phyloP scores from a whole-genome alignment of 306 rosid species.

The Chamaecrista fasciculata region DNA sequence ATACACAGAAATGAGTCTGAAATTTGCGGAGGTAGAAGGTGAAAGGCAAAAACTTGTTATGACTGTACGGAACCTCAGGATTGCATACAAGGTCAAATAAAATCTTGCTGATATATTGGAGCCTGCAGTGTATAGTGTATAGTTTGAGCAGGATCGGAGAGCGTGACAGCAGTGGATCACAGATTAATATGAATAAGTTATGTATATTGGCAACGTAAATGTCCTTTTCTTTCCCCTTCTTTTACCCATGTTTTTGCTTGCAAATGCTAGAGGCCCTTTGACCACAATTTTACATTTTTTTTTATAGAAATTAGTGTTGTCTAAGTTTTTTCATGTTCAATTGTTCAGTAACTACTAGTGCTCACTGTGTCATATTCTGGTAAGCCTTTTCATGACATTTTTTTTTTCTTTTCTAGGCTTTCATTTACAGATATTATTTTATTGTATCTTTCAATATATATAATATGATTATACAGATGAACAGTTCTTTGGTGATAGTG shows the following conservation, averaged over 20 bases:
- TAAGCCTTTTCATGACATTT: slow-evolving; percentile 13
- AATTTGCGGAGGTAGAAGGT: slow-evolving; percentile 96
- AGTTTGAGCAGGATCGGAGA: slow-evolving; percentile 35
- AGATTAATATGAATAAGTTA: slow-evolving; percentile 56
- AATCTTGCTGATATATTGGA: slow-evolving; percentile 24
- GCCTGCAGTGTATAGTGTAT: slow-evolving; percentile 46
- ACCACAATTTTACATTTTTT: slow-evolving; percentile 26
- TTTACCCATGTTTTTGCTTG: background rate
- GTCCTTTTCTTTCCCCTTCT: slow-evolving; percentile 1
- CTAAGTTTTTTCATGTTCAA: too few relatives aligned
- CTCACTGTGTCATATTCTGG: slow-evolving; percentile 24
- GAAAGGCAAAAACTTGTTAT: slow-evolving; percentile 96
- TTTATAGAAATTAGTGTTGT: slow-evolving; percentile 25
- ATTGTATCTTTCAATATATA: slow-evolving; percentile 12
- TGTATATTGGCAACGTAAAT: slow-evolving; percentile 41
- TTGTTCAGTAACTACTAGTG: slow-evolving; percentile 16
- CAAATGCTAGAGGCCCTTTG: slow-evolving; percentile 35
- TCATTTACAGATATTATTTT: slow-evolving; percentile 27
- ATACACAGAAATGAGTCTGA: slow-evolving; percentile 96
- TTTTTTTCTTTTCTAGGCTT: background rate
- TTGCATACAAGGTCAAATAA: slow-evolving; percentile 48
- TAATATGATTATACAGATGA: background rate
- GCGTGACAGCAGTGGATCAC: slow-evolving; percentile 29
- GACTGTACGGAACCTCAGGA: slow-evolving; percentile 77
- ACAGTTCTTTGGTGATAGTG: background rate